phyloP scores from a whole-genome alignment of 2,329 filamentous ascomycete genomes.

The Achaetomium macrosporum region DNA sequence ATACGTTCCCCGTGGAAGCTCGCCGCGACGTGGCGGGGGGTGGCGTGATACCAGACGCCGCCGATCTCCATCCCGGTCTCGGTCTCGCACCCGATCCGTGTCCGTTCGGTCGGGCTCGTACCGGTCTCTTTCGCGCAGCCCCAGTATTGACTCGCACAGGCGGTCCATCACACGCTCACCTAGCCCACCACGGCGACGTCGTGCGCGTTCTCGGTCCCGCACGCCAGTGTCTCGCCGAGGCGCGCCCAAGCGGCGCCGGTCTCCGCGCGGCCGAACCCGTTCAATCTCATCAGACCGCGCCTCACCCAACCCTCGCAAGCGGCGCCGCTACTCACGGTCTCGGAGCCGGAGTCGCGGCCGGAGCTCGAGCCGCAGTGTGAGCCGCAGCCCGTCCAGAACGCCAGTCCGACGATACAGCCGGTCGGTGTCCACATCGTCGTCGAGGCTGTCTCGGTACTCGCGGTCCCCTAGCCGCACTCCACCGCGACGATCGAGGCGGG shows the following conservation, averaged over 20 bases:
- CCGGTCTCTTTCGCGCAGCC: slow-evolving; percentile 13
- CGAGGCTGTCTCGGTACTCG: slow-evolving; percentile 31
- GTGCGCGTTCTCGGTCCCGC: slow-evolving; percentile 28
- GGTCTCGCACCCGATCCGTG: slow-evolving; percentile 27
- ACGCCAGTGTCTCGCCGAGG: slow-evolving; percentile 26
- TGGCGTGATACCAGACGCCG: slow-evolving; percentile 39
- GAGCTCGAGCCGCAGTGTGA: slow-evolving; percentile 33
- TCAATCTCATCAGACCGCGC: slow-evolving; percentile 29
- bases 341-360: slow-evolving; percentile 36
- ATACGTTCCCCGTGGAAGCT: slow-evolving; percentile 44
- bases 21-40: slow-evolving; percentile 34
- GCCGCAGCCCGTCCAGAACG: slow-evolving; percentile 30
- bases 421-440: slow-evolving; percentile 35
- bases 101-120: slow-evolving; percentile 11
- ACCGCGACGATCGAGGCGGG: slow-evolving; percentile 30
- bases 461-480: slow-evolving; percentile 30
- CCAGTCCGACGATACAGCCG: slow-evolving; percentile 26
- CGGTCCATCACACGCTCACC: slow-evolving; percentile 23
- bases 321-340: slow-evolving; percentile 45
- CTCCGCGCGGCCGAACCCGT: slow-evolving; percentile 29
- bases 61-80: slow-evolving; percentile 33
- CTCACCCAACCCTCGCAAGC: slow-evolving; percentile 41
- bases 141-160: slow-evolving; percentile 10
- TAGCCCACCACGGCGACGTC: slow-evolving; percentile 32
- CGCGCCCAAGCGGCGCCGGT: slow-evolving; percentile 37